phyloP scores from a whole-genome alignment of 2,329 filamentous ascomycete species.

The Xylaria sp. region DNA sequence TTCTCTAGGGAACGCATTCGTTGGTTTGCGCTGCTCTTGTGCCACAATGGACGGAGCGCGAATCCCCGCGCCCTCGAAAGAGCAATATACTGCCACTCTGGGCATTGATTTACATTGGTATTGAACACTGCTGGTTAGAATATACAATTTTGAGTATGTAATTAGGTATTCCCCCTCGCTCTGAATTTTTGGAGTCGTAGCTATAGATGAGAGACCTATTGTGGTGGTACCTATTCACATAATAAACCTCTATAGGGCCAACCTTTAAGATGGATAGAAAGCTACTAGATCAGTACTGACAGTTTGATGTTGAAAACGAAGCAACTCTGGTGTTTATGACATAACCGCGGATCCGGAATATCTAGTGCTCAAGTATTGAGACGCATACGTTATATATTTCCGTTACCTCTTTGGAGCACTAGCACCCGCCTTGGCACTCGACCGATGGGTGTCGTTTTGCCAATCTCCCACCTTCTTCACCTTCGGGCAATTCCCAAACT shows the following conservation, averaged over 20 bases:
- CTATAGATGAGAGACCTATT: neutral
- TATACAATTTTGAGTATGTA: neutral
- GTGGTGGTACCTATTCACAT: neutral
- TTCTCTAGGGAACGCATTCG: neutral
- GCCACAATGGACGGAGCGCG: constrained; percentile 38
- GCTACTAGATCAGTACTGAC: neutral
- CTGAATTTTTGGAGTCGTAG: neutral
- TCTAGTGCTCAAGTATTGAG: neutral
- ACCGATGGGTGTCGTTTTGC: neutral
- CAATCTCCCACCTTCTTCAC: neutral
- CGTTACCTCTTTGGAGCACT: constrained; percentile 11
- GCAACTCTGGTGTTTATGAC: neutral
- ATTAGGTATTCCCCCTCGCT: neutral
- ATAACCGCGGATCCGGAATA: neutral
- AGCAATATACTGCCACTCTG: constrained; percentile 32
- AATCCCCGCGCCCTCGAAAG: constrained; percentile 43
- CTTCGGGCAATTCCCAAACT: neutral
- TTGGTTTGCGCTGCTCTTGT: neutral
- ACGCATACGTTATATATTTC: neutral
- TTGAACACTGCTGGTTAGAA: neutral
- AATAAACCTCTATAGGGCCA: neutral
- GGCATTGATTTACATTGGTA: neutral
- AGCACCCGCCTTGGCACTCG: constrained; percentile 21
- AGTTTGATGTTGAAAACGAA: neutral
- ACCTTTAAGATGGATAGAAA: neutral